phyloP scores from a whole-genome alignment of 2,329 filamentous ascomycete species.

The Botrytis fragariae region DNA sequence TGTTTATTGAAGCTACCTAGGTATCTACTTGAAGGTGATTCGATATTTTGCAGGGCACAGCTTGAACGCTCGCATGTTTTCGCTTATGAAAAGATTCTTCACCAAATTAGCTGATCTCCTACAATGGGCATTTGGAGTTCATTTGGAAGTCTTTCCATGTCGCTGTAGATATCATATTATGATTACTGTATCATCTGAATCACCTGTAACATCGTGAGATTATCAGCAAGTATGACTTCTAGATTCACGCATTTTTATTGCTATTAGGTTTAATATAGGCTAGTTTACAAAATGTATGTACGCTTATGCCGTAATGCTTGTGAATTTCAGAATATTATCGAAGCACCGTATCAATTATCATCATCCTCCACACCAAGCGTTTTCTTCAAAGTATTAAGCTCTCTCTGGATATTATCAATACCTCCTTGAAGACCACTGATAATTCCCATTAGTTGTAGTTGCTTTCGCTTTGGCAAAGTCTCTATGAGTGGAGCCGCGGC shows the following conservation, averaged over 20 bases:
- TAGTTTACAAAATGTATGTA: constrained; percentile 3
- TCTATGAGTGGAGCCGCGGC: constrained; percentile 33
- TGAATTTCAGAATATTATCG: neutral
- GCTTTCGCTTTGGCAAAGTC: constrained; percentile 36
- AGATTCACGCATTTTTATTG: constrained; percentile 9
- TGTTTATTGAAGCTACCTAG: neutral
- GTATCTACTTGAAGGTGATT: neutral
- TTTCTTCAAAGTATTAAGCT: constrained; percentile 35
- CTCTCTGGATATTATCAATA: constrained; percentile 37
- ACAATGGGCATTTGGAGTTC: neutral
- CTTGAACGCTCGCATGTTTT: neutral
- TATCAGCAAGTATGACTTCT: neutral
- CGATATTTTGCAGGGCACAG: neutral
- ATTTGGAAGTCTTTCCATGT: neutral
- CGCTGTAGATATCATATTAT: neutral
- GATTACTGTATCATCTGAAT: neutral
- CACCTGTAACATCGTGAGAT: neutral
- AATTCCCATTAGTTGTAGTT: constrained; percentile 37
- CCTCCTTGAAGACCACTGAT: constrained; percentile 37
- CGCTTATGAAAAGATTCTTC: constrained; percentile 5
- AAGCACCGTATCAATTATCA: constrained; percentile 20
- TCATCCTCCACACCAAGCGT: constrained; percentile 37
- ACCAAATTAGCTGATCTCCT: neutral
- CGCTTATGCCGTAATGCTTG: neutral
- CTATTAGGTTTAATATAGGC: constrained; percentile 7